Conservation (phyloP, 768 basidiomycete species). For the Suillus spraguei region DNA sequence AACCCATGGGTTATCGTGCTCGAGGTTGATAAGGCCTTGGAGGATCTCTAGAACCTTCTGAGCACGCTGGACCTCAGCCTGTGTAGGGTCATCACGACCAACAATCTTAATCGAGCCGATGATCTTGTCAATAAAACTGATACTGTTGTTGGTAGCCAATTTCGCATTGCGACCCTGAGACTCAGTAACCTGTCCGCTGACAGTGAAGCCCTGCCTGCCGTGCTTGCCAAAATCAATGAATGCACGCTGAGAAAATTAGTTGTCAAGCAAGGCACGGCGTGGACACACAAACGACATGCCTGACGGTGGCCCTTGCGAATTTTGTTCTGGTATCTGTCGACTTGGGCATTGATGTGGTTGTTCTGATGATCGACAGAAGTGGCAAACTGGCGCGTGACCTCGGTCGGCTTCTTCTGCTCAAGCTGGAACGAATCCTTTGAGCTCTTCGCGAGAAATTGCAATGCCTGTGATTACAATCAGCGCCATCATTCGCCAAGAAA, state of each 20-base stretch:
- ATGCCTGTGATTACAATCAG: conserved; percentile 19
- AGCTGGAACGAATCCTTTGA: conserved; percentile 27
- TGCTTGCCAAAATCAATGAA: conserved; percentile 24
- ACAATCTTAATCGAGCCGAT: conserved; percentile 45
- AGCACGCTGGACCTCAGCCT: conserved; percentile 51
- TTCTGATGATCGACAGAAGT: conserved; percentile 18
- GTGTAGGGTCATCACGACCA: conserved; percentile 59
- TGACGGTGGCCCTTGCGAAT: conserved; percentile 37
- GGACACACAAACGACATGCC: conserved; percentile 30
- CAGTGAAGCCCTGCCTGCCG: conserved; percentile 24
- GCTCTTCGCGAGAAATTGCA: conserved; percentile 31
- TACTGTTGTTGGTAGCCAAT: conserved; percentile 23
- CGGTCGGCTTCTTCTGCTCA: conserved; percentile 28
- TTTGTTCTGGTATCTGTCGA: conserved; percentile 33
- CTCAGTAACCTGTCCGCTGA: conserved; percentile 23
- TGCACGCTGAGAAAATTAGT: conserved; percentile 17
- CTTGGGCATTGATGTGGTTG: conserved; percentile 19
- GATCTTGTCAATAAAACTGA: conserved; percentile 32
- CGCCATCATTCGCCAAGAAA: not conserved
- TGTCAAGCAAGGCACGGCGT: not conserved
- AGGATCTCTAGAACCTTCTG: conserved; percentile 34
- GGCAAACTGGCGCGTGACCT: conserved; percentile 24
- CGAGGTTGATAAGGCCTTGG: conserved; percentile 33
- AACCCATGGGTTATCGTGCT: conserved; percentile 40
- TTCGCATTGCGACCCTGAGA: conserved; percentile 21